Evolutionary conservation across 1,139 yeast genomes (phyloP).

Genomic region (Blastobotrys arbuscula): DNA sequence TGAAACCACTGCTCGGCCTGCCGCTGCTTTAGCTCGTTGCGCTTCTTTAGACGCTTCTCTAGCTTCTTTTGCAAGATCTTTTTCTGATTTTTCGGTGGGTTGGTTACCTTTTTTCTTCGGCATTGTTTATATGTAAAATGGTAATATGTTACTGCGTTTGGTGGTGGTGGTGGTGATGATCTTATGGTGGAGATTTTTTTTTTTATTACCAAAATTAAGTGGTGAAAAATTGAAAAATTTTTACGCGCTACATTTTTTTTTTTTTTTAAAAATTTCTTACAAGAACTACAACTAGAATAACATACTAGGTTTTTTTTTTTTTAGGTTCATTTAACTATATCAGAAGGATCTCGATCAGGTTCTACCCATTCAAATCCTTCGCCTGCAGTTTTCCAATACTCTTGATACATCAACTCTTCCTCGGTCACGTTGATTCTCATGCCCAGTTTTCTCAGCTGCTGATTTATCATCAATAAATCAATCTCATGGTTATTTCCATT

Average conservation of each 20-base stretch:
- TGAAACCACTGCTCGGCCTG: conserved; percentile 40
- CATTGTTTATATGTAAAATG: not conserved
- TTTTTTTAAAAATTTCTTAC: too few species aligned
- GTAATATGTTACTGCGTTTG: too few species aligned
- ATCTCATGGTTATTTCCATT: conserved; percentile 12
- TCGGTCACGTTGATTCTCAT: conserved; percentile 53
- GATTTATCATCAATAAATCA: not conserved
- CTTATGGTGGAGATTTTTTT: too few species aligned
- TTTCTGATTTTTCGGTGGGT: not conserved
- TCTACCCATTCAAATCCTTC: conserved; percentile 73
- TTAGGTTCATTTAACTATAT: too few species aligned
- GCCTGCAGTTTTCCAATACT: conserved; percentile 69
- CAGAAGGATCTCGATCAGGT: conserved; percentile 63
- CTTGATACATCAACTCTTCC: conserved; percentile 63
- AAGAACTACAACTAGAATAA: too few species aligned
- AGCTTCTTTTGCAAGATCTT: not conserved
- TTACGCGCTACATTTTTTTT: too few species aligned
- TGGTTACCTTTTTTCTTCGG: not conserved
- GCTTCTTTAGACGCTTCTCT: conserved; percentile 8
- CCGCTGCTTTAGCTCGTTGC: conserved; percentile 10
- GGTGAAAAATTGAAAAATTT: too few species aligned
- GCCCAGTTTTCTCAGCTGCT: conserved; percentile 13
- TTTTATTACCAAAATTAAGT: too few species aligned
- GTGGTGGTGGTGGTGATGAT: too few species aligned
- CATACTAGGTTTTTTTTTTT: too few species aligned